phyloP scores from a whole-genome alignment of 2,329 filamentous ascomycete species.

The Fusarium equiseti region DNA sequence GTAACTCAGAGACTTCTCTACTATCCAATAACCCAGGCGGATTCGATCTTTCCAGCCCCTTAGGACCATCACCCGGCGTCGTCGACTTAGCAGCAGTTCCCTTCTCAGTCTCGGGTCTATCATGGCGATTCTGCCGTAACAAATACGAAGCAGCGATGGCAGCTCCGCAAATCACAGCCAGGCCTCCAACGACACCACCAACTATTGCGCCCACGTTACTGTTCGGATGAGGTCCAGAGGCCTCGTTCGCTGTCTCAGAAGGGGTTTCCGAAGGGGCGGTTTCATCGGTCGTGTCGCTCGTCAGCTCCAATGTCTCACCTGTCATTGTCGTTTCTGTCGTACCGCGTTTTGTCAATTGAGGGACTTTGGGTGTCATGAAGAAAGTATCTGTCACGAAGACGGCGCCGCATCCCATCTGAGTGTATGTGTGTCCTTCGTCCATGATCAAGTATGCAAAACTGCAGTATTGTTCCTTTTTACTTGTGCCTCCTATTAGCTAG shows the following conservation, averaged over 20 bases:
- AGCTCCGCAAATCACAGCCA: slow-evolving; percentile 47
- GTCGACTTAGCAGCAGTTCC: fast-evolving
- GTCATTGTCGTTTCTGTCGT: slow-evolving; percentile 6
- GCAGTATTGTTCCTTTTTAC: slow-evolving; percentile 42
- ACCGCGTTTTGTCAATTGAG: slow-evolving; percentile 9
- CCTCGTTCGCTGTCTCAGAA: slow-evolving; percentile 2
- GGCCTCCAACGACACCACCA: slow-evolving; percentile 52
- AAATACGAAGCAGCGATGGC: slow-evolving; percentile 2
- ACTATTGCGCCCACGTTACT: slow-evolving; percentile 51
- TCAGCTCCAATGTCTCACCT: slow-evolving; percentile 7
- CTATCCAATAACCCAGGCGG: not conserved
- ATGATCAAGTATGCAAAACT: slow-evolving; percentile 52
- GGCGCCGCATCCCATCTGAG: slow-evolving; percentile 53
- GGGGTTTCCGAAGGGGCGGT: slow-evolving; percentile 7
- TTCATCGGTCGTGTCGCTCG: slow-evolving; percentile 1
- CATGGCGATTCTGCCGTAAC: not conserved
- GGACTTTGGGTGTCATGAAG: slow-evolving; percentile 31
- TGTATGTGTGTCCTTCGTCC: slow-evolving; percentile 50
- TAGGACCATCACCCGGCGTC: not conserved
- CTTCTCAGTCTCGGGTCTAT: not conserved
- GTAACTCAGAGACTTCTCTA: not conserved
- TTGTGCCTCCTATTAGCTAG: not conserved
- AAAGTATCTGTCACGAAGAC: slow-evolving; percentile 45
- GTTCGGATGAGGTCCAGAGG: not conserved
- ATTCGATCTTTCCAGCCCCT: not conserved